phyloP scores from a whole-genome alignment of 148 eudicot species.

The Pouteria glomerata region DNA sequence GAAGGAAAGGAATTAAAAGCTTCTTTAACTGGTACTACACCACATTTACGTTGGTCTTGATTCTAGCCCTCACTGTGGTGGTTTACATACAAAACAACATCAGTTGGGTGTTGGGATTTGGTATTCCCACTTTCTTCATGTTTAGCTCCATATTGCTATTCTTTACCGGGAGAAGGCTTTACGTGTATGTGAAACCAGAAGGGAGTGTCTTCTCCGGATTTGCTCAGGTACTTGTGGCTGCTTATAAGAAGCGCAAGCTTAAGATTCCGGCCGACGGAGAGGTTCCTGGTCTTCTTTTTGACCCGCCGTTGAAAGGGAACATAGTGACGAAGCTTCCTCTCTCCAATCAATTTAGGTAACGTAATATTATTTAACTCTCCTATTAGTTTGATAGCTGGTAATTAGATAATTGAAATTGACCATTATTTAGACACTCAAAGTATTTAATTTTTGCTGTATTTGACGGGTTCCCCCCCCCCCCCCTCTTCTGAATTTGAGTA shows the following conservation, averaged over 20 bases:
- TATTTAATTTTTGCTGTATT: too few relatives aligned
- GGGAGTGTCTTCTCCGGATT: constrained; percentile 66
- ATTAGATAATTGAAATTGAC: too few relatives aligned
- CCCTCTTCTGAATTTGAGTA: too few relatives aligned
- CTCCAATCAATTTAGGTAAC: constrained; percentile 47
- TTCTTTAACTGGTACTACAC: constrained; percentile 87
- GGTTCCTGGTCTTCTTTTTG: constrained; percentile 26
- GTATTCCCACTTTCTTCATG: constrained; percentile 55
- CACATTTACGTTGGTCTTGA: constrained; percentile 50
- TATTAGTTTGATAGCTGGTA: too few relatives aligned
- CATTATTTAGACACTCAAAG: too few relatives aligned
- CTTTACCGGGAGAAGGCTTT: constrained; percentile 44
- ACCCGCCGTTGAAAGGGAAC: constrained; percentile 32
- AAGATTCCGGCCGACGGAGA: constrained; percentile 22
- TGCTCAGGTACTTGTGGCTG: constrained; percentile 47
- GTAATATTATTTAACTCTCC: not conserved
- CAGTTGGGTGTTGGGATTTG: constrained; percentile 73
- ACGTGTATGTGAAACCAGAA: constrained; percentile 56
- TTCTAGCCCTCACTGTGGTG: too few relatives aligned
- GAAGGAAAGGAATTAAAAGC: constrained; percentile 63
- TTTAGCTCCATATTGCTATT: constrained; percentile 43
- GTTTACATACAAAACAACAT: constrained; percentile 53
- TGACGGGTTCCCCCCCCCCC: too few relatives aligned
- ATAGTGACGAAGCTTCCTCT: constrained; percentile 37
- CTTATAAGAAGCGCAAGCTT: constrained; percentile 47